Conservation (phyloP, 2,329 filamentous ascomycete species). For the Sporothrix euskadiensis region DNA sequence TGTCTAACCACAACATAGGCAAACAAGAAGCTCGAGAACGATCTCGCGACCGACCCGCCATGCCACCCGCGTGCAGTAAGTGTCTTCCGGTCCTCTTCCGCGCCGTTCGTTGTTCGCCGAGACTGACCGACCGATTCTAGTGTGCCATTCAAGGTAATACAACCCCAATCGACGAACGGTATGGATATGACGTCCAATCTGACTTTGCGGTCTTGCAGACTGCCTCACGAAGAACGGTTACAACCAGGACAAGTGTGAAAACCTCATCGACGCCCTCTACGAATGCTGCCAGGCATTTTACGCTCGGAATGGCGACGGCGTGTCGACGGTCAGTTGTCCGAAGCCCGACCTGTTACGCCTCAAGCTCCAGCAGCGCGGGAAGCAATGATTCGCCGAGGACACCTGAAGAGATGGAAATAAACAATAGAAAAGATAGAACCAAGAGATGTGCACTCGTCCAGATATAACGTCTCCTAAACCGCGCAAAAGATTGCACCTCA, state of each 20-base stretch:
- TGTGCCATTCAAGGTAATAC: constrained; percentile 83
- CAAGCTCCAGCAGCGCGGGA: constrained; percentile 74
- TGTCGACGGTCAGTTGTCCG: constrained; percentile 79
- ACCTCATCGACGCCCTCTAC: constrained; percentile 80
- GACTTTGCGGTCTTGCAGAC: constrained; percentile 50
- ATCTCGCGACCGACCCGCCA: constrained; percentile 71
- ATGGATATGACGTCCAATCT: constrained; percentile 19
- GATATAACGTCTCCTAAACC: constrained; percentile 41
- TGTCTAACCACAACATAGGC: not conserved
- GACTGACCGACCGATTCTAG: constrained; percentile 44
- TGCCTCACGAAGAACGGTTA: constrained; percentile 84
- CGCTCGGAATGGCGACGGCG: constrained; percentile 71
- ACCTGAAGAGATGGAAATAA: not conserved
- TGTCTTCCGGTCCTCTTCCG: not conserved
- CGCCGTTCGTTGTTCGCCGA: not conserved
- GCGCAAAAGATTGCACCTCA: constrained; percentile 46
- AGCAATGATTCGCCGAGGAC: constrained; percentile 31
- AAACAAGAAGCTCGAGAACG: constrained; percentile 56
- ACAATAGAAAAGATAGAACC: constrained; percentile 2
- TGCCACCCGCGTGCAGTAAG: constrained; percentile 83
- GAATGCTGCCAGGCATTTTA: constrained; percentile 94
- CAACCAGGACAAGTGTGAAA: constrained; percentile 79
- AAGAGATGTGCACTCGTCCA: constrained; percentile 44
- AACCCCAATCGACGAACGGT: not conserved
- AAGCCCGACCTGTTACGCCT: constrained; percentile 75